Evolutionary conservation across 139 green algal genomes (phyloP).

Genomic region (Chlamydomonas asymmetrica): DNA sequence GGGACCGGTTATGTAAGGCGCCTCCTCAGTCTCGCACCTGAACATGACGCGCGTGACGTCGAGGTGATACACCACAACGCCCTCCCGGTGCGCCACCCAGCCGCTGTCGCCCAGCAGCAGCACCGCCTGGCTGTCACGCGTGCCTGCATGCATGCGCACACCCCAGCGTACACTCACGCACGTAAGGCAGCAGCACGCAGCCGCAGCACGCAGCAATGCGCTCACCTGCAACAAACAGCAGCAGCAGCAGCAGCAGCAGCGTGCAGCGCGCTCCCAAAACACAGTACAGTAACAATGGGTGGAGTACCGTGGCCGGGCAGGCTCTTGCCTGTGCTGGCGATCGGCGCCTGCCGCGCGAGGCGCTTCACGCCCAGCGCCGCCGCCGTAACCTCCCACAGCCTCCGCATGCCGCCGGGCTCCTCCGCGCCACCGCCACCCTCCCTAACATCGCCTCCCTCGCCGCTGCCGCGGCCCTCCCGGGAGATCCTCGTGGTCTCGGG

Average conservation of each 20-base stretch:
- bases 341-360: conserved; percentile 50
- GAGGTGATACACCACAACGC: conserved; percentile 55
- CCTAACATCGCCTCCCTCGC: background rate
- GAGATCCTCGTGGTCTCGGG: too few relatives aligned
- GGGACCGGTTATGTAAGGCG: background rate
- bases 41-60: conserved; percentile 84
- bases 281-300: too few relatives aligned
- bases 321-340: conserved; percentile 47
- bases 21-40: conserved; percentile 62
- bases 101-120: conserved; percentile 53
- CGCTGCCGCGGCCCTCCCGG: background rate
- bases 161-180: too few relatives aligned
- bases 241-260: too few relatives aligned
- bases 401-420: too few relatives aligned
- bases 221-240: too few relatives aligned
- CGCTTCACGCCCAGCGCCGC: conserved; percentile 36
- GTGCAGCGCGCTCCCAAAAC: too few relatives aligned
- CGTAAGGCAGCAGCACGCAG: too few relatives aligned
- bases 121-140: conserved; percentile 48
- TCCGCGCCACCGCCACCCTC: background rate
- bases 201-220: too few relatives aligned
- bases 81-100: conserved; percentile 74
- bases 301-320: too few relatives aligned
- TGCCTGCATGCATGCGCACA: too few relatives aligned
- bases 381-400: conserved; percentile 40